These are phyloP conservation scores for Botryosphaeria dothidea DNA, from an alignment of 2,329 filamentous ascomycete genomes.

Conservation along the genomic window DNA sequence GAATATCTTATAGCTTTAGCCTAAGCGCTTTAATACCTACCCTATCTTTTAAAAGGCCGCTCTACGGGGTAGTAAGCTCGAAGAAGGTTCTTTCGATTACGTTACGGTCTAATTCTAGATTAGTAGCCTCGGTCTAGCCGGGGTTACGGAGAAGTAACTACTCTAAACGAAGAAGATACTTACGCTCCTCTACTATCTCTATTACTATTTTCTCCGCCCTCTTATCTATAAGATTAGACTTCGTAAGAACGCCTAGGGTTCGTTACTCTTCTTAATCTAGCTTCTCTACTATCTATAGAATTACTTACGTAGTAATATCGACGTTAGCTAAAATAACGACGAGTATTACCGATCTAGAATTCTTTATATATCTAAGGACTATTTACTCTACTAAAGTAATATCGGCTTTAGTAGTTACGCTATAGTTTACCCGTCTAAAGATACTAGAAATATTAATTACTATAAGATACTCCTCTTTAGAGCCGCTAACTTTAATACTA, in stretches of 20 bases:
- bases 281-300: slow-evolving; percentile 43
- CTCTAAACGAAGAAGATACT: slow-evolving; percentile 45
- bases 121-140: slow-evolving; percentile 24
- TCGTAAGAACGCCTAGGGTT: slow-evolving; percentile 41
- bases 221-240: slow-evolving; percentile 36
- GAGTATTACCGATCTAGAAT: slow-evolving; percentile 31
- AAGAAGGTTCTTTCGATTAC: slow-evolving; percentile 39
- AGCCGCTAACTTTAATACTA: slow-evolving; percentile 27
- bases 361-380: slow-evolving; percentile 56
- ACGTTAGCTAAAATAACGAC: slow-evolving; percentile 31
- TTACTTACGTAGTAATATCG: slow-evolving; percentile 49
- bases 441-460: slow-evolving; percentile 41
- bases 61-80: slow-evolving; percentile 36
- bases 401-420: slow-evolving; percentile 35
- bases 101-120: slow-evolving; percentile 27
- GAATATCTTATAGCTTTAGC: slow-evolving; percentile 42
- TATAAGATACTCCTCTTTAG: slow-evolving; percentile 30
- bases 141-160: slow-evolving; percentile 60
- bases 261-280: slow-evolving; percentile 33
- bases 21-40: slow-evolving; percentile 46
- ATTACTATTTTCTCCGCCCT: slow-evolving; percentile 38
- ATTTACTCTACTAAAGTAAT: slow-evolving; percentile 33
- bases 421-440: slow-evolving; percentile 33
- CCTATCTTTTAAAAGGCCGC: slow-evolving; percentile 35
- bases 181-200: slow-evolving; percentile 40